Evolutionary conservation across 1,284 basidiomycete genomes (phyloP).

Genomic region (Athelia sp.): DNA sequence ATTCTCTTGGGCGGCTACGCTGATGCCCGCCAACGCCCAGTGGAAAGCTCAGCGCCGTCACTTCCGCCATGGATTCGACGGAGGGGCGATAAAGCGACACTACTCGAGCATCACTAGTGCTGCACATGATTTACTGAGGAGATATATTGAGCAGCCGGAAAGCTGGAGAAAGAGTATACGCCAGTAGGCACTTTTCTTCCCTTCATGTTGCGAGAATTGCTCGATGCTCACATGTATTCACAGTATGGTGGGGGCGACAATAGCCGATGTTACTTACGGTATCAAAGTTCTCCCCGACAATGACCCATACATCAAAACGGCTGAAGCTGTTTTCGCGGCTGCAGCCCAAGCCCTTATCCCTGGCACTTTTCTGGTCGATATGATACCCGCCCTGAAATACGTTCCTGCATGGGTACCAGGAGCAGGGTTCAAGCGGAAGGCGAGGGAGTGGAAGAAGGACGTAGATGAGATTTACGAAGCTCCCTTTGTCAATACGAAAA

Average conservation of each 20-base stretch:
- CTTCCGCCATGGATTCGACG: slow-evolving; percentile 9
- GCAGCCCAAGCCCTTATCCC: slow-evolving; percentile 13
- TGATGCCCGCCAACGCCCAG: slow-evolving; percentile 14
- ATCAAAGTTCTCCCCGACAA: slow-evolving; percentile 14
- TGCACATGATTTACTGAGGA: slow-evolving; percentile 14
- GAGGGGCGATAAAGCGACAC: slow-evolving; percentile 15
- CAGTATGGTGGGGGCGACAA: slow-evolving; percentile 12
- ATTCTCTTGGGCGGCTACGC: not conserved
- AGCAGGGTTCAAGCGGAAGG: slow-evolving; percentile 26
- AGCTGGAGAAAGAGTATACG: slow-evolving; percentile 19
- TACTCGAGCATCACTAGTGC: slow-evolving; percentile 14
- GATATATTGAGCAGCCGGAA: slow-evolving; percentile 20
- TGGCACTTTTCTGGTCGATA: slow-evolving; percentile 16
- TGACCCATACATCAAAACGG: slow-evolving; percentile 27
- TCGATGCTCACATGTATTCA: slow-evolving; percentile 15
- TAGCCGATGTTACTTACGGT: slow-evolving; percentile 9
- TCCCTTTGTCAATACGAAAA: not conserved
- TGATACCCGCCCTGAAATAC: slow-evolving; percentile 8
- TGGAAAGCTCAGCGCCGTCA: slow-evolving; percentile 16
- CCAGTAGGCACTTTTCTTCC: slow-evolving; percentile 11
- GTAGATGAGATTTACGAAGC: not conserved
- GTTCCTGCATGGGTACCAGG: slow-evolving; percentile 33
- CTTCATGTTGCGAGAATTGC: too few relatives aligned
- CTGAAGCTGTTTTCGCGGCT: slow-evolving; percentile 10
- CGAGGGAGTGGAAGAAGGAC: slow-evolving; percentile 19